Evolutionary conservation across 768 basidiomycete species (phyloP), one percentile per base, ranked within the genome.

Genomic region (Daedaleopsis nitida): DNA sequence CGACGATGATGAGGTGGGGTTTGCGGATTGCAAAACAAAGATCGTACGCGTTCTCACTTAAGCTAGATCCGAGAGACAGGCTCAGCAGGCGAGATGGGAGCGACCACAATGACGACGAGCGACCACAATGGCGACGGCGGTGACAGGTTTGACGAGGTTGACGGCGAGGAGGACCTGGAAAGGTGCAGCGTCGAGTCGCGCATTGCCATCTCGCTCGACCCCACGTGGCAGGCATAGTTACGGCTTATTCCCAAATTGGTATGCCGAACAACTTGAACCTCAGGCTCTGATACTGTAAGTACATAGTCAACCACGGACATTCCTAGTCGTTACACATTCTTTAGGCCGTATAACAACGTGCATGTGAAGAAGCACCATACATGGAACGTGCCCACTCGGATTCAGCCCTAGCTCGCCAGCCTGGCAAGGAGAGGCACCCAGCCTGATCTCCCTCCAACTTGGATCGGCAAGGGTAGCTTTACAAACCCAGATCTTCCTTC

Each of bases 401-500:
- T 7, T 32, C 7, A 3, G 27, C 7, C 27, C 27, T 7, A 32
- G 27, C 27, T 32, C 27, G 27, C 27, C 27, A 32, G 27, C 27
- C 27, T 32, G 27, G n/a, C n/a, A n/a, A n/a, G n/a, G n/a, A n/a
- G n/a, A n/a, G n/a, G n/a, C n/a, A n/a, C n/a, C n/a, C n/a, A n/a
- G n/a, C n/a, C n/a, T n/a, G n/a, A n/a, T n/a, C n/a, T n/a, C n/a
- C n/a, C n/a, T n/a, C n/a, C n/a, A n/a, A n/a, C n/a, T n/a, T n/a
- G n/a, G n/a, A n/a, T n/a, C n/a, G n/a, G n/a, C n/a, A n/a, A n/a
- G n/a, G n/a, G n/a, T n/a, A n/a, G n/a, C 16, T 21, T 60, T 50
- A 68, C 42, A 67, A 45, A 1, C 60, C 63, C 14, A 73, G 35
- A 59, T 81, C 80, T 27, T 78, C 74, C 14, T 70, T 73, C 34